Conservation (phyloP, 331 rosid species). For the Rosa hybrid region DNA sequence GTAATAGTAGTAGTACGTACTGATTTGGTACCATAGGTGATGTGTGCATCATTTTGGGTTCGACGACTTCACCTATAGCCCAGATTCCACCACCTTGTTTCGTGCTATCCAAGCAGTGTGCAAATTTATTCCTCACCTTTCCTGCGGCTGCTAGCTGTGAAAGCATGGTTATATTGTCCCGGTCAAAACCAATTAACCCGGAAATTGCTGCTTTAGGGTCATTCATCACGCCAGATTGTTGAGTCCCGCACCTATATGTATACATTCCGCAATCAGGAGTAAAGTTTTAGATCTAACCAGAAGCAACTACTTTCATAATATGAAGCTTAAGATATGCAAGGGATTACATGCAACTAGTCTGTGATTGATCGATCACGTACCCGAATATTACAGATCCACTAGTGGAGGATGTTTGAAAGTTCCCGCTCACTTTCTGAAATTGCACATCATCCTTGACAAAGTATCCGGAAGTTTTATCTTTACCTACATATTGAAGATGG, state of each 20-base stretch:
- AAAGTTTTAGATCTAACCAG: neutral
- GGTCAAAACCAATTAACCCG: slow-evolving; percentile 94
- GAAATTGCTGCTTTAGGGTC: slow-evolving; percentile 60
- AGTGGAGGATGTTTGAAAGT: slow-evolving; percentile 21
- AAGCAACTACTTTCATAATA: neutral
- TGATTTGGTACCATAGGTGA: slow-evolving; percentile 59
- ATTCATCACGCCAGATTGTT: slow-evolving; percentile 66
- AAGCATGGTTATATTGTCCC: slow-evolving; percentile 74
- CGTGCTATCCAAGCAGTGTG: slow-evolving; percentile 83
- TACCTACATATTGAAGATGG: slow-evolving; percentile 77
- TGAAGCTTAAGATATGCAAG: neutral
- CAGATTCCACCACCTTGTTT: slow-evolving; percentile 82
- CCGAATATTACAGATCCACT: slow-evolving; percentile 66
- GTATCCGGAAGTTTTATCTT: slow-evolving; percentile 73
- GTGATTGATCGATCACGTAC: slow-evolving; percentile 31
- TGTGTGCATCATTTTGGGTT: slow-evolving; percentile 56
- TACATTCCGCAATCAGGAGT: neutral
- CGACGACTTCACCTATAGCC: slow-evolving; percentile 77
- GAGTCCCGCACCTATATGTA: slow-evolving; percentile 65
- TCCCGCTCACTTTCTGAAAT: slow-evolving; percentile 46
- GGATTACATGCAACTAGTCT: neutral
- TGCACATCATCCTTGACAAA: slow-evolving; percentile 68
- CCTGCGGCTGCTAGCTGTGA: slow-evolving; percentile 85
- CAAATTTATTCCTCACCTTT: slow-evolving; percentile 74
- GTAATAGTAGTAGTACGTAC: slow-evolving; percentile 52